A percentile compares a stretch with the other conserved stretches of the same genome.
These are phyloP conservation scores for Mycena olivaceomarginata DNA, from an alignment of 768 basidiomycete genomes.

Conservation along the genomic window DNA sequence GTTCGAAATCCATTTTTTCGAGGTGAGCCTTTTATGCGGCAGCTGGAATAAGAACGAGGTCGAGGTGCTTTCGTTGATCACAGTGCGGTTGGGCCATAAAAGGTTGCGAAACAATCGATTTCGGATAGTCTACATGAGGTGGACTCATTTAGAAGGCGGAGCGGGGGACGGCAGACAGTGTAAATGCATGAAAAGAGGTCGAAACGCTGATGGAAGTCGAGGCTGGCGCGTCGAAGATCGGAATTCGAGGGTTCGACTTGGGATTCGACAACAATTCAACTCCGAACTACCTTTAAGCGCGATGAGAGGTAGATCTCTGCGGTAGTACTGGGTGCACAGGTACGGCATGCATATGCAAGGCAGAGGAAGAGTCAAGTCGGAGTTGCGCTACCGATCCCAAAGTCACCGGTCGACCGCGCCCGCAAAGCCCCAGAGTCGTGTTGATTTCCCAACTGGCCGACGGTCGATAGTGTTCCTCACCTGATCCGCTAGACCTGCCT, in stretches of 20 bases:
- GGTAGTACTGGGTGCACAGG: background rate
- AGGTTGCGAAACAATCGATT: slow-evolving; percentile 51
- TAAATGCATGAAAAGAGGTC: slow-evolving; percentile 40
- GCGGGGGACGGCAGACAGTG: slow-evolving; percentile 25
- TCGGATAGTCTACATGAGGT: slow-evolving; percentile 60
- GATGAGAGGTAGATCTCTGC: slow-evolving; percentile 29
- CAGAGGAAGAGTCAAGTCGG: slow-evolving; percentile 19
- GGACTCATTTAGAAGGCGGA: slow-evolving; percentile 50
- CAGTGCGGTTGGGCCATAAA: slow-evolving; percentile 38
- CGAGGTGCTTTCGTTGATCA: slow-evolving; percentile 55
- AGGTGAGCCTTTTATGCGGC: slow-evolving; percentile 47
- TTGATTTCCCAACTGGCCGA: background rate
- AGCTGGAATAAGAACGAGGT: slow-evolving; percentile 61
- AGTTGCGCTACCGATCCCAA: background rate
- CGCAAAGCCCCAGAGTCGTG: slow-evolving; percentile 10
- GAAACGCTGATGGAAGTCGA: slow-evolving; percentile 37
- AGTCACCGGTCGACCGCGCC: background rate
- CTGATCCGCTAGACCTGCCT: slow-evolving; percentile 35
- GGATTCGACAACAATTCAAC: slow-evolving; percentile 4
- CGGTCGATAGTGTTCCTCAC: slow-evolving; percentile 33
- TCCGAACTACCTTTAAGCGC: slow-evolving; percentile 33
- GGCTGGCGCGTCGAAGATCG: slow-evolving; percentile 35
- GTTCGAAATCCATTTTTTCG: slow-evolving; percentile 30
- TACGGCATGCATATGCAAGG: slow-evolving; percentile 27
- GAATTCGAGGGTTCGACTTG: slow-evolving; percentile 36